These are phyloP conservation scores for Avicennia marina DNA, from an alignment of 257 asterid genomes.

Conservation along the genomic window DNA sequence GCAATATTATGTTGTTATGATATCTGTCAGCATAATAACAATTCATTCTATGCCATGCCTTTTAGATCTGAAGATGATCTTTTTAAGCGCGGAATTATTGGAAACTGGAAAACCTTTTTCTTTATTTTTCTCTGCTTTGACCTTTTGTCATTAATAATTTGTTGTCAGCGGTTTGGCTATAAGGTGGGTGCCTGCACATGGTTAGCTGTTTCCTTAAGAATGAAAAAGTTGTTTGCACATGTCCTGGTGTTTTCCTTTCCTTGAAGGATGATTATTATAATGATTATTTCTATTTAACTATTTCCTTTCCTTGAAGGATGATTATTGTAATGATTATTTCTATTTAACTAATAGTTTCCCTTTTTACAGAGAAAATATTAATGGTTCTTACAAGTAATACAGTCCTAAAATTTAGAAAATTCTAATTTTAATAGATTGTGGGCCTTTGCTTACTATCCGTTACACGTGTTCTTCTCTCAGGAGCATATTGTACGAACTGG, in stretches of 20 bases:
- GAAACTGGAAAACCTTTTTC: conserved; percentile 12
- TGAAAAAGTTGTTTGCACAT: conserved; percentile 23
- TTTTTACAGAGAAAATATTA: conserved; percentile 7
- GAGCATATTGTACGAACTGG: conserved; percentile 70
- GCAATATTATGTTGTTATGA: conserved; percentile 19
- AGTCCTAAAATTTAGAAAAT: not conserved
- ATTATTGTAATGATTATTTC: conserved; percentile 18
- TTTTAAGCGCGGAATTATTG: conserved; percentile 31
- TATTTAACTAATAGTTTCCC: conserved; percentile 19
- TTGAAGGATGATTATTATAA: conserved; percentile 31
- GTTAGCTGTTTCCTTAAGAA: conserved; percentile 24
- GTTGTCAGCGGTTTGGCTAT: conserved; percentile 16
- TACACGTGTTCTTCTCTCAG: conserved; percentile 38
- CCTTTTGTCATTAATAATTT: conserved; percentile 19
- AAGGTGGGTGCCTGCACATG: conserved; percentile 31
- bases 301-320: too few species aligned
- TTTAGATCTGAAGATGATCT: conserved; percentile 25
- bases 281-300: too few species aligned
- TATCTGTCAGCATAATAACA: conserved; percentile 17
- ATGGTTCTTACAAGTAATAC: conserved; percentile 18
- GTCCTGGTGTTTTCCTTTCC: conserved; percentile 25
- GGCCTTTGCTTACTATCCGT: conserved; percentile 17
- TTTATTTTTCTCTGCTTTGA: conserved; percentile 24
- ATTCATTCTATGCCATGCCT: conserved; percentile 15
- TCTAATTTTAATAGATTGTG: conserved; percentile 13